Evolutionary conservation across 805 yeast species (phyloP).

Genomic region (Pichia scutulata): DNA sequence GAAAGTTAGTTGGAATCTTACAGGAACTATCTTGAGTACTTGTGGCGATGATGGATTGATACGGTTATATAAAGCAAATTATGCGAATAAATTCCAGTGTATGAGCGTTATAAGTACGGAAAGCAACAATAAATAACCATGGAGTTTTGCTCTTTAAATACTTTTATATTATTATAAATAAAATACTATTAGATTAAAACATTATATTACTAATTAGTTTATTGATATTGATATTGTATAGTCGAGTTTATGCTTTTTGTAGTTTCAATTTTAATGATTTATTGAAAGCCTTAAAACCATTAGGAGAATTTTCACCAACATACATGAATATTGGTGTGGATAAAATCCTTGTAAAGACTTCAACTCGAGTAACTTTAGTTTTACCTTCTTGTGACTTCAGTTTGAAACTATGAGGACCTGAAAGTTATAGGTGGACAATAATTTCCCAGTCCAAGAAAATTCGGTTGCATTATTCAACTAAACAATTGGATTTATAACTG

Average conservation of each 20-base stretch:
- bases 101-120: conserved; percentile 77
- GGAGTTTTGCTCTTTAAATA: background rate
- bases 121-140: conserved; percentile 1
- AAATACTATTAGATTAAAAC: background rate
- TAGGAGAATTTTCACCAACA: background rate
- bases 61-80: conserved; percentile 85
- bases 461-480: background rate
- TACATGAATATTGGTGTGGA: background rate
- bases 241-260: background rate
- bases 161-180: background rate
- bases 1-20: conserved; percentile 91
- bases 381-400: background rate
- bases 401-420: background rate
- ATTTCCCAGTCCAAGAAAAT: background rate
- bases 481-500: background rate
- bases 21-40: conserved; percentile 86
- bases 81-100: conserved; percentile 81
- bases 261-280: background rate
- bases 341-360: background rate
- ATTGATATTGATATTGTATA: no score
- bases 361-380: conserved; percentile 1
- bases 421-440: background rate
- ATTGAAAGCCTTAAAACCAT: conserved; percentile 1
- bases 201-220: background rate
- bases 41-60: conserved; percentile 95